These are phyloP conservation scores for Entonaema liquescens DNA, from an alignment of 495 filamentous ascomycete genomes.

Conservation along the genomic window DNA sequence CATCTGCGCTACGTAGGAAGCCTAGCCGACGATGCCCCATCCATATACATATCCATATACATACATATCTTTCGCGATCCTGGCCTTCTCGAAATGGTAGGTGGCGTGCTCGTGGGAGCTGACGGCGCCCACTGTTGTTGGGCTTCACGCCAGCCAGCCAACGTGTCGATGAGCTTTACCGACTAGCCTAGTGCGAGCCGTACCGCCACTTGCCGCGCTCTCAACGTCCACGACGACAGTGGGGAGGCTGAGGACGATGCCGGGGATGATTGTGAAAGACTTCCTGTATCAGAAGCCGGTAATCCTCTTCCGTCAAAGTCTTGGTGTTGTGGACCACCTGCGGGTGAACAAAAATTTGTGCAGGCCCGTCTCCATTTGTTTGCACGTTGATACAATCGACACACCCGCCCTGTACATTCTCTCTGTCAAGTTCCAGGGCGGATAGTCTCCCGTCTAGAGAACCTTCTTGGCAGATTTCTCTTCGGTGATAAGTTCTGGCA, in stretches of 20 bases:
- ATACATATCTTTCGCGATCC: slow-evolving; percentile 47
- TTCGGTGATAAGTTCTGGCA: slow-evolving; percentile 20
- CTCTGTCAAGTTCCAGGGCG: slow-evolving; percentile 17
- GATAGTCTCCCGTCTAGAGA: slow-evolving; percentile 33
- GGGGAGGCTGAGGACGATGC: slow-evolving; percentile 35
- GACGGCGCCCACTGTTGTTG: slow-evolving; percentile 30
- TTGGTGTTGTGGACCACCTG: slow-evolving; percentile 42
- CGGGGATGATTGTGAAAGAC: slow-evolving; percentile 34
- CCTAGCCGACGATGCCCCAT: slow-evolving; percentile 48
- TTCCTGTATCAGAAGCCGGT: slow-evolving; percentile 40
- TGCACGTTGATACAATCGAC: slow-evolving; percentile 45
- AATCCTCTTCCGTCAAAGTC: slow-evolving; percentile 33
- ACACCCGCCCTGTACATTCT: slow-evolving; percentile 37
- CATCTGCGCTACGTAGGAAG: slow-evolving; percentile 42
- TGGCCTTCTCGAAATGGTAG: slow-evolving; percentile 47
- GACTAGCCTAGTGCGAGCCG: slow-evolving; percentile 43
- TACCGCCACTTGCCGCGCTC: slow-evolving; percentile 39
- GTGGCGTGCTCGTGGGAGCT: slow-evolving; percentile 47
- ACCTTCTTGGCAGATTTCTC: slow-evolving; percentile 28
- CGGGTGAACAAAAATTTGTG: slow-evolving; percentile 34
- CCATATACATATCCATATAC: too few relatives aligned
- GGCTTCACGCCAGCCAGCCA: slow-evolving; percentile 18
- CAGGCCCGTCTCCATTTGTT: slow-evolving; percentile 42
- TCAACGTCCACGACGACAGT: slow-evolving; percentile 37
- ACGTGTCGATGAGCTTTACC: slow-evolving; percentile 47